A percentile compares a stretch with the other conserved stretches of the same genome.
These are phyloP conservation scores for Pseudozyma tsukubaensis DNA, from an alignment of 1,284 basidiomycete species.

Conservation along the genomic window DNA sequence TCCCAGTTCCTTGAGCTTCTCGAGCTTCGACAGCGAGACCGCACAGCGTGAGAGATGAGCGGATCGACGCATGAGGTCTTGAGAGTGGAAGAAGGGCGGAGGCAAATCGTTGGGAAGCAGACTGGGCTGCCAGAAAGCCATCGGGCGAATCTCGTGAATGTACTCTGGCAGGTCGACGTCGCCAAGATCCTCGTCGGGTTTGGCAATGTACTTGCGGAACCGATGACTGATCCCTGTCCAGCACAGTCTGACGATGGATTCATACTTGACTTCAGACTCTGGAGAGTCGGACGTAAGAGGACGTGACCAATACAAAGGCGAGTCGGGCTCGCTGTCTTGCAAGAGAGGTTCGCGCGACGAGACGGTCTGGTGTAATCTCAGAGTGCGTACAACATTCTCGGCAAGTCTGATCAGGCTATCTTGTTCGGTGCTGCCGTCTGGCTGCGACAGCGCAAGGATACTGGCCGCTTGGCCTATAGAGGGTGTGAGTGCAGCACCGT, in stretches of 20 bases:
- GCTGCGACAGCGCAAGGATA: conserved; percentile 43
- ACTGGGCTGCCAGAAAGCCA: conserved; percentile 53
- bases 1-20: conserved; percentile 25
- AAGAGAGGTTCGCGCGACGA: conserved; percentile 33
- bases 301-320: conserved; percentile 43
- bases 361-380: conserved; percentile 31
- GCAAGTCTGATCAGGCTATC: conserved; percentile 32
- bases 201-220: conserved; percentile 43
- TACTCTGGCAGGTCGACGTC: conserved; percentile 35
- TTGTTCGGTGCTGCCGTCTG: conserved; percentile 46
- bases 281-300: conserved; percentile 36
- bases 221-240: conserved; percentile 51
- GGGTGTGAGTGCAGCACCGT: conserved; percentile 27
- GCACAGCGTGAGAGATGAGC: conserved; percentile 35
- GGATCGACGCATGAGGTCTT: conserved; percentile 45
- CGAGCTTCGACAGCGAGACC: conserved; percentile 25
- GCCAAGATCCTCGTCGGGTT: conserved; percentile 39
- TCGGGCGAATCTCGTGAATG: conserved; percentile 39
- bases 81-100: conserved; percentile 49
- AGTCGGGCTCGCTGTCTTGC: conserved; percentile 44
- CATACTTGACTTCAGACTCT: conserved; percentile 53
- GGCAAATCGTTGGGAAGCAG: conserved; percentile 37
- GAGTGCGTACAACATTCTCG: conserved; percentile 38
- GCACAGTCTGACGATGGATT: conserved; percentile 46
- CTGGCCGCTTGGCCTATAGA: conserved; percentile 48